A percentile compares a stretch with the other conserved stretches of the same genome.
phyloP scores from a whole-genome alignment of 2,329 filamentous ascomycete genomes.

The Cercospora janseana region DNA sequence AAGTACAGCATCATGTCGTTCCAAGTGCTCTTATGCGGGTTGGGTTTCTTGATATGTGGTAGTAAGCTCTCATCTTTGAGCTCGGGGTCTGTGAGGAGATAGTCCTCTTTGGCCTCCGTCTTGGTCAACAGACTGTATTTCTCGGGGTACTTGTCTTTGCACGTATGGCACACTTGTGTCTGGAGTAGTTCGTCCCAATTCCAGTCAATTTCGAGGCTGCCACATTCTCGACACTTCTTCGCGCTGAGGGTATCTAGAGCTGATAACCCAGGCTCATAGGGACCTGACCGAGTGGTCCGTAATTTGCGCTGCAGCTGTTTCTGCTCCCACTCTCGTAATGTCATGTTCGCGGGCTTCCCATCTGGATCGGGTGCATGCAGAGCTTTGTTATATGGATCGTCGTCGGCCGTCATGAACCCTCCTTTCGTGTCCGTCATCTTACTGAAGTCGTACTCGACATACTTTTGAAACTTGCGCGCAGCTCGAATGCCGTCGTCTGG shows the following conservation, averaged over 20 bases:
- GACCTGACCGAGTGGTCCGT: constrained; percentile 70
- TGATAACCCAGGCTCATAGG: constrained; percentile 86
- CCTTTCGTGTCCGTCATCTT: constrained; percentile 98
- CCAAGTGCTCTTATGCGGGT: constrained; percentile 94
- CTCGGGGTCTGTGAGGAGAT: constrained; percentile 90
- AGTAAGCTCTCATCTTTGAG: constrained; percentile 84
- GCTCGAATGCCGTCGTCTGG: constrained; percentile 62
- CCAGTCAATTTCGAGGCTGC: constrained; percentile 83
- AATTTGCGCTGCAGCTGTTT: constrained; percentile 72
- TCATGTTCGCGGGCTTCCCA: constrained; percentile 79
- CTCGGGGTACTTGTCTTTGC: constrained; percentile 86
- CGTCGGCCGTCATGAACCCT: constrained; percentile 84
- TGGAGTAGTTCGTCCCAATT: constrained; percentile 86
- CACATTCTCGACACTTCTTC: constrained; percentile 78
- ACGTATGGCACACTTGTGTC: constrained; percentile 71
- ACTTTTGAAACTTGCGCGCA: constrained; percentile 85
- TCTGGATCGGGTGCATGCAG: constrained; percentile 58
- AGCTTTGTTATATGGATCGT: constrained; percentile 85
- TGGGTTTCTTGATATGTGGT: constrained; percentile 83
- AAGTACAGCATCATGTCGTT: constrained; percentile 99
- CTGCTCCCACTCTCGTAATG: constrained; percentile 84
- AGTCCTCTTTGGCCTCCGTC: constrained; percentile 93
- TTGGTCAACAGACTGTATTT: constrained; percentile 96
- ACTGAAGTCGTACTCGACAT: constrained; percentile 96
- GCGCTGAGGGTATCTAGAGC: constrained; percentile 60